phyloP scores from a whole-genome alignment of 2,329 filamentous ascomycete genomes.

The Talaromyces sp. region DNA sequence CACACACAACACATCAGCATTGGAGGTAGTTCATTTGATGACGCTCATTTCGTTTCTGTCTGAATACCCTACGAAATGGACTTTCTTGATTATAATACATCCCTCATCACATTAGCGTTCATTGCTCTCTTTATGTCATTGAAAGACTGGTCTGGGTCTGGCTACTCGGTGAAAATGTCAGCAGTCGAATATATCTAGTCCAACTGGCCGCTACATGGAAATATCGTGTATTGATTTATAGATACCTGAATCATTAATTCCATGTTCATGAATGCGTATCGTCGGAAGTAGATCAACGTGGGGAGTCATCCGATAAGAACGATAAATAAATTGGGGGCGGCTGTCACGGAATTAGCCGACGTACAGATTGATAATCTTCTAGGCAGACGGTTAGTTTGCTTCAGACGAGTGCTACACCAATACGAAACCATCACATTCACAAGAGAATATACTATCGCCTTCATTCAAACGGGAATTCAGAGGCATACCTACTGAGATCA shows the following conservation, averaged over 20 bases:
- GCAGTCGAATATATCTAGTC: not conserved
- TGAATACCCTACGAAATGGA: slow-evolving; percentile 2
- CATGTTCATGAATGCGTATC: too few relatives aligned
- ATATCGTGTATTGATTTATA: slow-evolving; percentile 8
- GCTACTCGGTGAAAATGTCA: not conserved
- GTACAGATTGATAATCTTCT: not conserved
- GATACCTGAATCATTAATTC: not conserved
- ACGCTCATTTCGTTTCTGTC: not conserved
- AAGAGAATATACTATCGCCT: not conserved
- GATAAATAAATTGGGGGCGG: not conserved
- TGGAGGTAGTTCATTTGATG: slow-evolving; percentile 5
- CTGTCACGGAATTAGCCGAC: not conserved
- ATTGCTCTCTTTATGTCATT: slow-evolving; percentile 1
- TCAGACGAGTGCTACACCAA: not conserved
- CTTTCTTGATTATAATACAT: slow-evolving; percentile 8
- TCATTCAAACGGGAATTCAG: too few relatives aligned
- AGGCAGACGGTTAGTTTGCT: not conserved
- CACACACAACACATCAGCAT: not conserved
- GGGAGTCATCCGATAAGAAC: not conserved
- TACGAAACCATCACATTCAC: not conserved
- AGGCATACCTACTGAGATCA: not conserved
- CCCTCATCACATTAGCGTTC: not conserved
- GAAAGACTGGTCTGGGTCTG: not conserved
- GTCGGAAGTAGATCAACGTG: not conserved
- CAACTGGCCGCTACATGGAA: not conserved